These are phyloP conservation scores for Mariannaea elegans DNA, from an alignment of 2,329 filamentous ascomycete genomes.

Conservation along the genomic window DNA sequence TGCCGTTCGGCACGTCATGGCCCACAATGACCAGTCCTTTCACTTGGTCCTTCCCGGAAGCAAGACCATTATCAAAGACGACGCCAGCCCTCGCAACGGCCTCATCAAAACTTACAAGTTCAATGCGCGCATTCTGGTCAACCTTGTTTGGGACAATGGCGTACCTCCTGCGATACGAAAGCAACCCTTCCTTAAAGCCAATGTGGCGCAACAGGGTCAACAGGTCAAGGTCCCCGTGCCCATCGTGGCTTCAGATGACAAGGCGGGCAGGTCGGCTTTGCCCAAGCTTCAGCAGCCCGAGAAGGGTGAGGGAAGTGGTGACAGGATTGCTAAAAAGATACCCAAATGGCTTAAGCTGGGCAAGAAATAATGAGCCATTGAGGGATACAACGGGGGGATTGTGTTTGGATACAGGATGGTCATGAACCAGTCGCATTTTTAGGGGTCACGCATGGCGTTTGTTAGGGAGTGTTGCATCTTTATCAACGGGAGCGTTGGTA, in stretches of 20 bases:
- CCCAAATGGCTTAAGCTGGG: conserved; percentile 80
- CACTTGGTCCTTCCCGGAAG: conserved; percentile 71
- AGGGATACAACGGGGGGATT: neutral
- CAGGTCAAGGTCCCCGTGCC: conserved; percentile 72
- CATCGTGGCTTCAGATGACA: conserved; percentile 52
- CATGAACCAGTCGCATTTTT: conserved; percentile 9
- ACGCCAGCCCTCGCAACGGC: conserved; percentile 55
- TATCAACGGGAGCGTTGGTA: neutral
- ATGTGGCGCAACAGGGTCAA: conserved; percentile 69
- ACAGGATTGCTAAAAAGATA: conserved; percentile 75
- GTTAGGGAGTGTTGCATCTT: conserved; percentile 3
- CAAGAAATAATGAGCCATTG: conserved; percentile 64
- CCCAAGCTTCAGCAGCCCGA: conserved; percentile 43
- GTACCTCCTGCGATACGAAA: conserved; percentile 66
- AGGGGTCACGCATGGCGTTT: conserved; percentile 27
- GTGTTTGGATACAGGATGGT: neutral
- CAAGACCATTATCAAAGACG: conserved; percentile 59
- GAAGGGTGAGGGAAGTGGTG: conserved; percentile 49
- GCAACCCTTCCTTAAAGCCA: conserved; percentile 65
- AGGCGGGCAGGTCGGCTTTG: conserved; percentile 36
- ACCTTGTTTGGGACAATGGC: conserved; percentile 75
- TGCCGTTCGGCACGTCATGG: conserved; percentile 78
- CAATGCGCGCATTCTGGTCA: conserved; percentile 75
- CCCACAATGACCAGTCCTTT: conserved; percentile 72
- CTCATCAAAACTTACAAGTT: conserved; percentile 81